Evolutionary conservation across 108 stramenopile genomes (phyloP), one percentile per base, ranked within the genome.

Genomic region (Pseudonitzschia pungens): DNA sequence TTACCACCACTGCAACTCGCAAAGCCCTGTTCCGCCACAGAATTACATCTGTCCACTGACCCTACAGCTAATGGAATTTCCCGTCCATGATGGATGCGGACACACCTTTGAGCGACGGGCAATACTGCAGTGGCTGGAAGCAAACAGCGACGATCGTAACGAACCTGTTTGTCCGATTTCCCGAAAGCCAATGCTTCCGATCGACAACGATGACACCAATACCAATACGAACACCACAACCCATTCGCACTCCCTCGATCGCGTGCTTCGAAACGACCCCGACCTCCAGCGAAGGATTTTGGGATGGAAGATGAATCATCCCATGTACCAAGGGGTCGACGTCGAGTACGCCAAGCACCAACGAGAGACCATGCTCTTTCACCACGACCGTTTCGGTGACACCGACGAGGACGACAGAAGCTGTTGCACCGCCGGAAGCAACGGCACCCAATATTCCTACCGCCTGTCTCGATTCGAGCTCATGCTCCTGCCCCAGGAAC

Each of bases 81-180:
- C 87, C 21, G 83, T 88, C 0, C 65, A 80, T 3, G 78, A 77
- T 53, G 27, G 71, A 29, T 76, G 84, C 63, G 87, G 87, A 6
- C 82, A 88, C 50, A 84, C 78, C 63, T 88, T 83, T 73, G 87
- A 88, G 45, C 82, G 87, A 31, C 0, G 65, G 21, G 78, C 78
- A 32, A 79, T 79, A 27, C 26, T 79, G 51, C 33, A 72, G 0
- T 79, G 78, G 78, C 21, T 79, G 18, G 59, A 43, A 28, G 18
- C 58, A 0, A 67, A 40, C 41, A 69, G 10, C 22, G 12, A 12
- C 11, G 40, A 62, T 40, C 20, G 20, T 5, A 10, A 24, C 2
- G 22, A 55, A 24, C 24, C 54, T 2, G 8, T 33, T 33, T 76
- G 76, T 55, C 76, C 76, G 18, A 64, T 76, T 52, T 69, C 76